Conservation (phyloP, 164 flowering plant species). For the Saururus chinensis region DNA sequence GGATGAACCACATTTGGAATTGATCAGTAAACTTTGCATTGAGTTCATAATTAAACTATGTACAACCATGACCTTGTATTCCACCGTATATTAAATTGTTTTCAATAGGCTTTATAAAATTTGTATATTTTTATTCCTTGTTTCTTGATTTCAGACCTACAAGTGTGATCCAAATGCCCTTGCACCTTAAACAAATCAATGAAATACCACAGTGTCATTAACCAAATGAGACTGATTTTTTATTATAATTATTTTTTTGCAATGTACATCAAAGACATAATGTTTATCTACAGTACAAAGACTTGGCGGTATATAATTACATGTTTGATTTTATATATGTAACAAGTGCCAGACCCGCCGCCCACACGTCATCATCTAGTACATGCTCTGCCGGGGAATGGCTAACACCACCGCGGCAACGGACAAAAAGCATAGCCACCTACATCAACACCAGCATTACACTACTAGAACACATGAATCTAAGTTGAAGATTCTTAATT, state of each 20-base stretch:
- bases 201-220: background rate
- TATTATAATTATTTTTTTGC: background rate
- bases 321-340: constrained; percentile 45
- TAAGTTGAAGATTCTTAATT: background rate
- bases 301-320: background rate
- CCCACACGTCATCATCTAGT: constrained; percentile 84
- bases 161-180: background rate
- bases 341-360: constrained; percentile 76
- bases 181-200: background rate
- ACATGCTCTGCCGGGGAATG: constrained; percentile 93
- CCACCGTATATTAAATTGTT: too few species aligned
- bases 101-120: too few species aligned
- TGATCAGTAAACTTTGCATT: too few species aligned
- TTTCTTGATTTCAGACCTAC: background rate
- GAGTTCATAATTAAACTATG: too few species aligned
- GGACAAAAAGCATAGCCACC: constrained; percentile 95
- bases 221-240: background rate
- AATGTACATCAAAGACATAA: background rate
- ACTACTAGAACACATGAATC: background rate
- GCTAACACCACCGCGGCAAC: constrained; percentile 92
- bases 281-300: background rate
- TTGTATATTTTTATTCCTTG: too few species aligned
- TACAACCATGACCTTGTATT: too few species aligned
- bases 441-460: constrained; percentile 14
- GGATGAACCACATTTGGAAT: too few species aligned